Base-by-base conservation (phyloP, 345 rosid species). In the Firmiana major region DNA sequence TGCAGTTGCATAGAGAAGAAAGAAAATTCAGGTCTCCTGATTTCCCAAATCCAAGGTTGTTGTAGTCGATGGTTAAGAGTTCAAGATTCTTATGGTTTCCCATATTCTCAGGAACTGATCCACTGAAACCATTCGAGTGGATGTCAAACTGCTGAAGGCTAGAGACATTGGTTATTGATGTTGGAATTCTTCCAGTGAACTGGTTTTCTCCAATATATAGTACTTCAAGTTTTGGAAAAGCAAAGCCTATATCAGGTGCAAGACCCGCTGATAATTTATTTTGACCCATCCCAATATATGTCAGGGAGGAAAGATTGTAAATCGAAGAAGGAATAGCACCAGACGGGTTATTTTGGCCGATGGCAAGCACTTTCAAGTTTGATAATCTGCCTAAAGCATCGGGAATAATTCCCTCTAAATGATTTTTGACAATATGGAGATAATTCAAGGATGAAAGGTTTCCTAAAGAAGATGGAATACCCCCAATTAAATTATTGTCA, bases 231-330 rank as follows among this genome's bases (percentile, higher is more conserved):
- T 77, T 81, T 3, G 74, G 80, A 46, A 80, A 72, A 15, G 79
- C 51, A 9, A 74, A 10, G 59, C 78, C 80, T 12, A 76, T 70
- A 11, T 62, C 49, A 4, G 21, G 49, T 6, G 86, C 79, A 8
- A 85, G 68, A 36, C 34, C 48, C 0, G 78, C 83, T 3, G 71
- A 71, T 13, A 83, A 45, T 9, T 53, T 49, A 38, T 78, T 82
- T 24, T 12, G 4, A 21, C 36, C 46, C 16, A 28, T 21, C 0
- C 2, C 43, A 60, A 81, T 1, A 16, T 0, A 0, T 12, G 15
- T 10, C 9, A 81, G 1, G 1, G 82, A 79, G 19, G 88, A 79
- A 8, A 73, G 78, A 75, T 86, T 86, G 82, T n/a, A 83, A 0
- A 86, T 31, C 0, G 82, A 73, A 0, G 79, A 53, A 22, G 83